These are phyloP conservation scores for Neurospora discreta DNA, from an alignment of 495 filamentous ascomycete genomes.

Conservation along the genomic window DNA sequence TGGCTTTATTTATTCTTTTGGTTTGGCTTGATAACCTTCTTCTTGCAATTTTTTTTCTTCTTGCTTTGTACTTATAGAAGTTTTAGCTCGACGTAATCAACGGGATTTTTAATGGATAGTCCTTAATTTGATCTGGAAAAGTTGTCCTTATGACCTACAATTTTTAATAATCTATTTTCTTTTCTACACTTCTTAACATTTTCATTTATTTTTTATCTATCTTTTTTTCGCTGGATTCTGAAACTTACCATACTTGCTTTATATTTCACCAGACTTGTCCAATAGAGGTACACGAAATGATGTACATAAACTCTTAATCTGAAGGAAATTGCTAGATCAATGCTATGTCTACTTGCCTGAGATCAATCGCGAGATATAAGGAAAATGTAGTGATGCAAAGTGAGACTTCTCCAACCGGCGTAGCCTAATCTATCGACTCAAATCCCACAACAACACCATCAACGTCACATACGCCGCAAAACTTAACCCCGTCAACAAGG, in stretches of 20 bases:
- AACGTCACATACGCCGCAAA: conserved; percentile 71
- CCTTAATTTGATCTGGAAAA: not conserved
- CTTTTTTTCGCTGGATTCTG: not conserved
- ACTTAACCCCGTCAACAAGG: conserved; percentile 73
- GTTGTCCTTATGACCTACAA: not conserved
- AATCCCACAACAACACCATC: conserved; percentile 58
- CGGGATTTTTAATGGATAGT: not conserved
- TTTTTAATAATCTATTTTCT: too few relatives aligned
- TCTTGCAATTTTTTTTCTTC: not conserved
- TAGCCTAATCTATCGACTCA: conserved; percentile 21
- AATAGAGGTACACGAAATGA: not conserved
- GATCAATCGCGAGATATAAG: not conserved
- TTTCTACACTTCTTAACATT: too few relatives aligned
- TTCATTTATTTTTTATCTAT: too few relatives aligned
- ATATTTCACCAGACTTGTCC: not conserved
- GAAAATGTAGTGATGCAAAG: not conserved
- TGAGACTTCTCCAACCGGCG: too few relatives aligned
- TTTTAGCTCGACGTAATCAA: not conserved
- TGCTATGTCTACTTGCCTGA: conserved; percentile 1
- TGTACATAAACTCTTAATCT: not conserved
- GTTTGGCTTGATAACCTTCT: not conserved
- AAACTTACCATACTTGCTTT: not conserved
- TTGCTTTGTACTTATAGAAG: conserved; percentile 4
- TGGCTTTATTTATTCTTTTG: conserved; percentile 2
- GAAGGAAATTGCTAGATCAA: not conserved